phyloP scores from a whole-genome alignment of 805 yeast species.

The Hanseniaspora mollemarum region DNA sequence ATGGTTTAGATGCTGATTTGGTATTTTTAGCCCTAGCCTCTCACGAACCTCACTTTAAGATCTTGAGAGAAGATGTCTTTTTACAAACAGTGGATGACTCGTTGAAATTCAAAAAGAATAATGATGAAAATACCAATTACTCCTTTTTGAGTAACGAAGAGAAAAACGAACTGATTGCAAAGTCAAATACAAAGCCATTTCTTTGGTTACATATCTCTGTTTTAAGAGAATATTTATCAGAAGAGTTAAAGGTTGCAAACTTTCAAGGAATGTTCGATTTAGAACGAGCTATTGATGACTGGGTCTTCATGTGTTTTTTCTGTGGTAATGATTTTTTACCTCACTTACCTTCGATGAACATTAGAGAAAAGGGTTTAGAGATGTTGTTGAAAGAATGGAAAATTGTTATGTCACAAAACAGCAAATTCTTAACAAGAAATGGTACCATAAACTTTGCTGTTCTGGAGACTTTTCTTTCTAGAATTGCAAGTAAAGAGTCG shows the following conservation, averaged over 20 bases:
- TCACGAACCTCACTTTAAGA: conserved; percentile 93
- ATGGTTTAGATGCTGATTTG: conserved; percentile 95
- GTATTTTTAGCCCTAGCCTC: conserved; percentile 93
- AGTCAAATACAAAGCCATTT: conserved; percentile 59
- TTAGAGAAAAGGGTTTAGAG: conserved; percentile 88
- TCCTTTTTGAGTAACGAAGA: conserved; percentile 53
- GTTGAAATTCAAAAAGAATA: conserved; percentile 22
- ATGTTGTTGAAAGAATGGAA: conserved; percentile 76
- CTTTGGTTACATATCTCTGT: conserved; percentile 87
- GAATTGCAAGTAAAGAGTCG: conserved; percentile 62
- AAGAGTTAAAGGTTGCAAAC: conserved; percentile 64
- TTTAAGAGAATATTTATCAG: conserved; percentile 73
- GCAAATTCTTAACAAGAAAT: conserved; percentile 78
- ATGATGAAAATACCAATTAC: conserved; percentile 22
- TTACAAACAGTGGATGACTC: conserved; percentile 48
- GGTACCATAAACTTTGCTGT: conserved; percentile 67
- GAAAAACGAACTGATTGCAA: conserved; percentile 28
- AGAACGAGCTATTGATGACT: conserved; percentile 94
- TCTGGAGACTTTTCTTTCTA: conserved; percentile 58
- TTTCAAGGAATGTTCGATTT: conserved; percentile 67
- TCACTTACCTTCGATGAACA: conserved; percentile 87
- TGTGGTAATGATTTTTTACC: conserved; percentile 98
- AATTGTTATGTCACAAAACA: conserved; percentile 48
- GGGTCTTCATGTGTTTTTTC: conserved; percentile 98
- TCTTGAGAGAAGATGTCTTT: conserved; percentile 91